Conservation (phyloP, 2,329 filamentous ascomycete genomes). For the Trichothecium sympodiale region DNA sequence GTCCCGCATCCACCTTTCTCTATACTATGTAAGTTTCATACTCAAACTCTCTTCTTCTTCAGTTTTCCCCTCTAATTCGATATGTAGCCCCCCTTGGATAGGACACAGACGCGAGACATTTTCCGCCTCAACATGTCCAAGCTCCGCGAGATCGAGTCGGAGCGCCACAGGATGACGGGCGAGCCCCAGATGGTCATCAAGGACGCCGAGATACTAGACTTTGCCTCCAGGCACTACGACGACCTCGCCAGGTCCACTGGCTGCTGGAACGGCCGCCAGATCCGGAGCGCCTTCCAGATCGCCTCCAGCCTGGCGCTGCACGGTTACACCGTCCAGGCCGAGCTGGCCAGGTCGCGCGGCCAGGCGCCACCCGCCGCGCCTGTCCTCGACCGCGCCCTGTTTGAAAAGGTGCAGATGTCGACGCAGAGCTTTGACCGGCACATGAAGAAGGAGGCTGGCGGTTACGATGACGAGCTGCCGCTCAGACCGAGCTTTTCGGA, state of each 20-base stretch:
- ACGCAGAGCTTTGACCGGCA: constrained; percentile 29
- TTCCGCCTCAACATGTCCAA: constrained; percentile 28
- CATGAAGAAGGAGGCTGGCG: constrained; percentile 26
- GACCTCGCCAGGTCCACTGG: constrained; percentile 15
- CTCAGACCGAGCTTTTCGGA: not conserved
- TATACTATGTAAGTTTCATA: constrained; percentile 24
- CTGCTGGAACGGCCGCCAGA: constrained; percentile 26
- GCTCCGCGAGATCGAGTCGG: constrained; percentile 22
- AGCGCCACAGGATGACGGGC: constrained; percentile 23
- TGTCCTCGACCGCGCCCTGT: constrained; percentile 22
- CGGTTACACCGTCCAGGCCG: constrained; percentile 17
- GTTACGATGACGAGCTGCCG: constrained; percentile 20
- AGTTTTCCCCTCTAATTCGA: constrained; percentile 11
- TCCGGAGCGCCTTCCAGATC: constrained; percentile 24
- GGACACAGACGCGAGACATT: constrained; percentile 26
- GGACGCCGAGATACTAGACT: constrained; percentile 22
- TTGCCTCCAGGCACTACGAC: constrained; percentile 21
- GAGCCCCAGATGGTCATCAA: constrained; percentile 21
- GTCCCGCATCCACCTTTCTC: constrained; percentile 32
- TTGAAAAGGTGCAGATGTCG: constrained; percentile 31
- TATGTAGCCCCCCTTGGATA: constrained; percentile 21
- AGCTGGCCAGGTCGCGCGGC: constrained; percentile 18
- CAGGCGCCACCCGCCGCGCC: constrained; percentile 22
- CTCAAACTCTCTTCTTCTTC: not conserved
- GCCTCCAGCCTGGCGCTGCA: constrained; percentile 25